Base-by-base conservation (phyloP, 257 asterid genomes). In the Penstemon barbatus region DNA sequence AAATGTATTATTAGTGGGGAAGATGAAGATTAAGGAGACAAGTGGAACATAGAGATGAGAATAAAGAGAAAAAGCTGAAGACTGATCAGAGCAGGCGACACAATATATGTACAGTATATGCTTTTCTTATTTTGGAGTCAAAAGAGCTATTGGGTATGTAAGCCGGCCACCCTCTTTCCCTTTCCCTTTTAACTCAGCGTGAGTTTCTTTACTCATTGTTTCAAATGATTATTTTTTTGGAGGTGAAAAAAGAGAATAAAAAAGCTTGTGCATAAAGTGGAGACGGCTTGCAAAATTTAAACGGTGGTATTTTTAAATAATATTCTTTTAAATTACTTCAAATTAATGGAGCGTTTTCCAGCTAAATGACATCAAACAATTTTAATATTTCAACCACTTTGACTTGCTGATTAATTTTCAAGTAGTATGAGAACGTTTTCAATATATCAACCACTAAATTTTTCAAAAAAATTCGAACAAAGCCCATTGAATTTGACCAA, bases 41-140 rank as follows among this genome's bases (percentile, higher is more conserved):
- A 79, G 71, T 66, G 82, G 84, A 78, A 83, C 57, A 69, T 12
- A 45, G 62, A 71, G 63, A 58, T 38, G 40, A 3, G 68, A 38
- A 37, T 76, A 64, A 54, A 19, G 9, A 6, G 53, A 41, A 5
- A 37, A 49, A 51, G 37, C 11, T 41, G 46, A 19, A 18, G n/a
- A 57, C 0, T 33, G 64, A 53, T 55, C 12, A 7, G 61, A 43
- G 77, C 77, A 72, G 80, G 72, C 69, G 73, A 71, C 57, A 56
- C 58, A 62, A 65, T 63, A 68, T 58, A 39, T 25, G 81, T 25
- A 25, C 33, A 15, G 18, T 25, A 25, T 25, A 25, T 83, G 67
- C 74, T 73, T 75, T 86, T 64, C 79, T 78, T 85, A 83, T 82
- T 73, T 74, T 74, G 38, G 77, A 66, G 86, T 67, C 45, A 57